Percentiles rank a stretch among this genome's conserved stretches.
phyloP scores from a whole-genome alignment of 768 basidiomycete species.

The Rhodotorula paludigena region DNA sequence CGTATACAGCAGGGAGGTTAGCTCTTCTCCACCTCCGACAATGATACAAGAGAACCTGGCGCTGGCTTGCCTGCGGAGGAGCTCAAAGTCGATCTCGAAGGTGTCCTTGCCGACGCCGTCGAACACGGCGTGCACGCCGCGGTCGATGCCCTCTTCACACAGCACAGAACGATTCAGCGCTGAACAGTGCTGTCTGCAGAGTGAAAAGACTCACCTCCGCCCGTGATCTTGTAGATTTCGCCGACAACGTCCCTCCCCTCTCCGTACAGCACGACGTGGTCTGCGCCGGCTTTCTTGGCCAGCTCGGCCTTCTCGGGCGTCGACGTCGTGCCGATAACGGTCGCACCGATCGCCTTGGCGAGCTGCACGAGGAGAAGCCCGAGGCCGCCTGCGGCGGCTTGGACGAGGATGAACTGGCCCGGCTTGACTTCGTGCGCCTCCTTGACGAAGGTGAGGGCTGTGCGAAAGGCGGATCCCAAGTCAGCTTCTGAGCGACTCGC shows the following conservation, averaged over 20 bases:
- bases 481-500: too few relatives aligned
- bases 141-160: constrained; percentile 42
- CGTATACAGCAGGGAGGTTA: constrained; percentile 60
- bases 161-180: too few relatives aligned
- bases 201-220: constrained; percentile 1
- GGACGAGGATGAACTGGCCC: constrained; percentile 52
- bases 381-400: constrained; percentile 87
- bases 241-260: constrained; percentile 64
- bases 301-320: constrained; percentile 73
- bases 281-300: constrained; percentile 72
- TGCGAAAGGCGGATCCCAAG: background rate
- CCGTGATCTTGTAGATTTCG: constrained; percentile 46
- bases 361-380: constrained; percentile 53
- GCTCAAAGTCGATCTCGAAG: constrained; percentile 52
- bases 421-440: constrained; percentile 79
- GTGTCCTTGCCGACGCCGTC: constrained; percentile 98
- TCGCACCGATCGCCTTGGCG: constrained; percentile 68
- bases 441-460: constrained; percentile 59
- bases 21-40: constrained; percentile 46
- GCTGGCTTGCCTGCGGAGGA: background rate
- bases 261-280: constrained; percentile 78
- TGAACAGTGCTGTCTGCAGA: background rate
- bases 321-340: constrained; percentile 89
- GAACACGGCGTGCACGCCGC: constrained; percentile 67
- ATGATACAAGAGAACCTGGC: background rate